Base-by-base conservation (phyloP, 345 rosid genomes). In the Hibiscus tridactylites region DNA sequence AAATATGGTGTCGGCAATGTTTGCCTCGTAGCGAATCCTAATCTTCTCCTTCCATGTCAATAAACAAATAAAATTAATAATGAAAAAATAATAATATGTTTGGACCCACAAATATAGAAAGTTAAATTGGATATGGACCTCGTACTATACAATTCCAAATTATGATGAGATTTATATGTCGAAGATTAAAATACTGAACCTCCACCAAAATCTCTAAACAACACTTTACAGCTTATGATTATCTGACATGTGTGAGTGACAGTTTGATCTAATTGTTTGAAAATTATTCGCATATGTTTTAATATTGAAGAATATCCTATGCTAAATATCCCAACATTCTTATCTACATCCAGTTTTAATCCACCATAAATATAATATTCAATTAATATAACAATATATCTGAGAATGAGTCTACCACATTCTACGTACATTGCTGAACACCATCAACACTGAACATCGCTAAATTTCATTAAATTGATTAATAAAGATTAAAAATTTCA, bases 211-310 rank as follows among this genome's bases (percentile, higher is more conserved):
- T 16, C 72, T 52, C 35, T 49, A 42, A 21, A 5, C 56, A 9
- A 10, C 37, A 54, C 74, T 78, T 78, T 62, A 61, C 74, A 64
- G 65, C 71, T 67, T 67, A 50, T 50, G 16, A 28, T 28, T 56
- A 26, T 53, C 39, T 1, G 11, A 52, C 19, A 15, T 5, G 5
- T 16, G 19, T 9, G 56, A 6, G n/a, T 16, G 19, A 17, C 28
- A 19, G 57, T n/a, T n/a, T 52, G 24, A 52, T 52, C 50, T 8
- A 52, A n/a, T 16, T 17, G 6, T 52, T n/a, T 52, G 9, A 52
- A 5, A 29, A 29, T 29, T 29, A 21, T 21, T 21, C 24, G 0
- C 31, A 29, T 2, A 29, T 29, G 31, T 29, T 29, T 29, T 42
- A 9, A 42, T 42, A 42, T 42, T 9, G 10, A 44, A 7, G 11